Conservation (phyloP, 768 basidiomycete genomes). For the Pisolithus tinctorius region DNA sequence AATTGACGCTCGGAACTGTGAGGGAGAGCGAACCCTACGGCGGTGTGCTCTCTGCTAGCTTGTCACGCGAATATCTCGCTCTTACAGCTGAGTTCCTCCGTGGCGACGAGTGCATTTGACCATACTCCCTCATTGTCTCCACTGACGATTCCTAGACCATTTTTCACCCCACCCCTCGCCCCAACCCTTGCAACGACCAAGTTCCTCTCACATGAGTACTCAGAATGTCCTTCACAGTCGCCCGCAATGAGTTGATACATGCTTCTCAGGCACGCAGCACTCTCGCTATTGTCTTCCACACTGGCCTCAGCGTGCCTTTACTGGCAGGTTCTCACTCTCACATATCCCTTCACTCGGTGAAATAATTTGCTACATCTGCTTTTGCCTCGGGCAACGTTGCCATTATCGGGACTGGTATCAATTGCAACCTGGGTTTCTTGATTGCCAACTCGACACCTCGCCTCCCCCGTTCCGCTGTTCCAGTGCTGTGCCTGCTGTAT, state of each 20-base stretch:
- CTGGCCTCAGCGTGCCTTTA: slow-evolving; percentile 86
- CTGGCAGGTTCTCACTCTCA: slow-evolving; percentile 69
- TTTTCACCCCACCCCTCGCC: slow-evolving; percentile 86
- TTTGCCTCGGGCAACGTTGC: slow-evolving; percentile 80
- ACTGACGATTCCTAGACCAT: slow-evolving; percentile 44
- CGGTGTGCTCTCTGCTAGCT: slow-evolving; percentile 77
- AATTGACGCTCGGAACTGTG: slow-evolving; percentile 84
- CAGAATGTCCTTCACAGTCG: slow-evolving; percentile 68
- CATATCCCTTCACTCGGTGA: slow-evolving; percentile 63
- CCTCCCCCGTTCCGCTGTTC: no score
- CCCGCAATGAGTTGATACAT: slow-evolving; percentile 61
- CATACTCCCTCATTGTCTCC: not conserved
- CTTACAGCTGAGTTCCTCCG: slow-evolving; percentile 92
- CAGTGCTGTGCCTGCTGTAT: no score
- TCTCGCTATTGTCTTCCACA: slow-evolving; percentile 87
- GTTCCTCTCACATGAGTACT: slow-evolving; percentile 71
- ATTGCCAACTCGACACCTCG: no score
- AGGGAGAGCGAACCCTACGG: slow-evolving; percentile 93
- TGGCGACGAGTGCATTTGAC: slow-evolving; percentile 83
- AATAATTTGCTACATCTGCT: slow-evolving; percentile 61
- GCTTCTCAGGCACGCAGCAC: slow-evolving; percentile 55
- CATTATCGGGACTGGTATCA: slow-evolving; percentile 83
- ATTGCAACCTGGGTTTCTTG: no score
- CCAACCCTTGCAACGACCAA: slow-evolving; percentile 79
- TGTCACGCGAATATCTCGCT: slow-evolving; percentile 86